phyloP scores from a whole-genome alignment of 345 rosid species.

The Jatropha curcas region DNA sequence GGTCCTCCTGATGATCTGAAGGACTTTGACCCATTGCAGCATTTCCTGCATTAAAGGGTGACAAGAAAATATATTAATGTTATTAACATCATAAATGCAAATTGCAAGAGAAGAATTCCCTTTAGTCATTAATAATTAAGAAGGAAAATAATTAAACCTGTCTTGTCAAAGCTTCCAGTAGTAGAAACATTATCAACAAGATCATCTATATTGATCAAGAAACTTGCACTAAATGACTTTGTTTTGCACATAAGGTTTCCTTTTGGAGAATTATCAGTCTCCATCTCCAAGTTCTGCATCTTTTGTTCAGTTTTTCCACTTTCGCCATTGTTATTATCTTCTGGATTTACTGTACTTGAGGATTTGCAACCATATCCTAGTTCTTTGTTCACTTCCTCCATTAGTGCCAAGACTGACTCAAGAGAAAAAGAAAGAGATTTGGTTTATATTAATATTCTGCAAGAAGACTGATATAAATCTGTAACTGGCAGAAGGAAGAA shows the following conservation, averaged over 20 bases:
- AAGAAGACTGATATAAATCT: neutral
- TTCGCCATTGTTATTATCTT: neutral
- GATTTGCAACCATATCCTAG: neutral
- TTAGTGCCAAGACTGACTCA: neutral
- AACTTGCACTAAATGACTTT: neutral
- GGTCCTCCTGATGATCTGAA: slow-evolving; percentile 5
- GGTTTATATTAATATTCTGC: no score
- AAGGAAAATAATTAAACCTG: neutral
- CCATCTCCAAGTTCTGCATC: neutral
- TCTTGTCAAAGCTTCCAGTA: slow-evolving; percentile 2
- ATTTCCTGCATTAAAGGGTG: neutral
- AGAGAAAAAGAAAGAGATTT: neutral
- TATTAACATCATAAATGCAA: neutral
- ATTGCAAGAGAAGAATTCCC: neutral
- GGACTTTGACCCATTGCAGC: neutral
- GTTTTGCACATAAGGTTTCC: neutral
- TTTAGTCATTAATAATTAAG: neutral
- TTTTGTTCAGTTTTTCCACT: neutral
- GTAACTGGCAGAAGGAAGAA: neutral
- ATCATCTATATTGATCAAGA: slow-evolving; percentile 18
- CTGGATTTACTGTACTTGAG: neutral
- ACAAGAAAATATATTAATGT: neutral
- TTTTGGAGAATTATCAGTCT: neutral
- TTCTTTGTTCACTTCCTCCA: neutral
- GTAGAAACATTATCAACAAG: neutral